Evolutionary conservation across 1,139 yeast genomes (phyloP).

Genomic region (Candida neerlandica): DNA sequence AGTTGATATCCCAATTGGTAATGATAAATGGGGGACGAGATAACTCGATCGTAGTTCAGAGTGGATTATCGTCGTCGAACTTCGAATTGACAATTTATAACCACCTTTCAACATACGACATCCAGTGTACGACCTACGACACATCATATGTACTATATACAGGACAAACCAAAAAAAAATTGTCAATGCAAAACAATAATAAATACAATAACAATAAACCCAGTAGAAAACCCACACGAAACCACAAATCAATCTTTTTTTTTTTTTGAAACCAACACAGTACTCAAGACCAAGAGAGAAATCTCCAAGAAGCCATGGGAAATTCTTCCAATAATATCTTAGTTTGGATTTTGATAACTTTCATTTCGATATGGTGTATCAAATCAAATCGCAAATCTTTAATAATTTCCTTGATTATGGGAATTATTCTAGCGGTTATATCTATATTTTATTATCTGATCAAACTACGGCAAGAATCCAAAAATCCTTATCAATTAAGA

Average conservation of each 20-base stretch:
- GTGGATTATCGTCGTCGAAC: too few species aligned
- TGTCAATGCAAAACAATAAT: not conserved
- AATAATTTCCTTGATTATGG: not conserved
- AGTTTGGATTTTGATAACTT: not conserved
- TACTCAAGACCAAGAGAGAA: not conserved
- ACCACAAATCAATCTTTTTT: not conserved
- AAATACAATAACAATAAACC: not conserved
- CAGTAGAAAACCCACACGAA: not conserved
- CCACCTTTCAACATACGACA: not conserved
- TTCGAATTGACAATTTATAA: too few species aligned
- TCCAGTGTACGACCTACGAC: not conserved
- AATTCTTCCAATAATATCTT: not conserved
- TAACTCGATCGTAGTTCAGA: too few species aligned
- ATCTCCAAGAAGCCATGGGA: not conserved
- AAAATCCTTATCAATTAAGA: not conserved
- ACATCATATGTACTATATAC: not conserved
- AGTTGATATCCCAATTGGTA: not conserved
- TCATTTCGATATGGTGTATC: not conserved
- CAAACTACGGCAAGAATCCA: slow-evolving; percentile 12
- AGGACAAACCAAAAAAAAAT: not conserved
- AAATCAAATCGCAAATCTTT: not conserved
- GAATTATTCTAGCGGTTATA: not conserved
- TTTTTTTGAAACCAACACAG: not conserved
- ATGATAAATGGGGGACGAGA: too few species aligned
- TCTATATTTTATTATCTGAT: not conserved